Percentiles rank a stretch among this genome's conserved stretches.
These are phyloP conservation scores for Trichoderma gracile DNA, from an alignment of 2,329 filamentous ascomycete genomes.

Conservation along the genomic window DNA sequence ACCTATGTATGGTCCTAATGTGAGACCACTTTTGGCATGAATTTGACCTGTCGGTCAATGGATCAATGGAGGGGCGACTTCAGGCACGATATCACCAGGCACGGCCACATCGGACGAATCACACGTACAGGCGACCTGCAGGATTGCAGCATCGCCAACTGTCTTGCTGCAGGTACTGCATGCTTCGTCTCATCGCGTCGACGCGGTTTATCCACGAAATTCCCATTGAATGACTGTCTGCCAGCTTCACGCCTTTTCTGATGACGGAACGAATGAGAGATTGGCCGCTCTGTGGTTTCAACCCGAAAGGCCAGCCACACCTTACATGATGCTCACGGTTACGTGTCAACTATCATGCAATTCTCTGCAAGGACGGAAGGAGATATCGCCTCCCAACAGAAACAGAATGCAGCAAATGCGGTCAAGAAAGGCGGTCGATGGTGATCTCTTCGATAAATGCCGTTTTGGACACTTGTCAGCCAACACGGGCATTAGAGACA, in stretches of 20 bases:
- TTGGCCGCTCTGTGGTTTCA: not conserved
- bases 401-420: constrained; percentile 1
- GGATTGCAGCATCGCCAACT: not conserved
- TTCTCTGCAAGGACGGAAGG: not conserved
- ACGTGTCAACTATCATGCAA: not conserved
- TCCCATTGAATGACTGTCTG: not conserved
- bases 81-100: not conserved
- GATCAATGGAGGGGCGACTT: not conserved
- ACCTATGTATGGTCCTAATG: not conserved
- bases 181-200: not conserved
- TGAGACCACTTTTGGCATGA: not conserved
- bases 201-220: not conserved
- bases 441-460: constrained; percentile 6
- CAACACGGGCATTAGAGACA: not conserved
- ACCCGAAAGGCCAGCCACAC: no score
- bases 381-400: constrained; percentile 2
- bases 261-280: not conserved
- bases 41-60: not conserved
- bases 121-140: not conserved
- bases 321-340: not conserved
- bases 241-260: not conserved
- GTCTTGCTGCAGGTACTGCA: not conserved
- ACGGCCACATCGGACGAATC: not conserved
- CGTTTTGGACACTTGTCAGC: not conserved
- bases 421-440: constrained; percentile 24